Conservation (phyloP, 2,329 filamentous ascomycete genomes). For the Fusarium armeniacum region DNA sequence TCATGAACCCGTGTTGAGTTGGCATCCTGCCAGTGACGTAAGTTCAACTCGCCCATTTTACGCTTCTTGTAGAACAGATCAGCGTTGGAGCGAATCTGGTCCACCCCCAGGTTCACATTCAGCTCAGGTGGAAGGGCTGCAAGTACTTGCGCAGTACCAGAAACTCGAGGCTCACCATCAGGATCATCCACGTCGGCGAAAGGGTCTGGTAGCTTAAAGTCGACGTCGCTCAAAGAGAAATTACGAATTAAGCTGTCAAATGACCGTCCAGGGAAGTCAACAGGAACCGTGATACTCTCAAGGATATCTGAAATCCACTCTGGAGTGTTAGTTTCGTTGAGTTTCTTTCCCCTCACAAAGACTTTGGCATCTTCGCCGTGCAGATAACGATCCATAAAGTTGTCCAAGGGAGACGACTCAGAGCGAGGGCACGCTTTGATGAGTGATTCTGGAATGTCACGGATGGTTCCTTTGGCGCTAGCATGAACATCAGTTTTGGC, state of each 20-base stretch:
- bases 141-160: slow-evolving; percentile 84
- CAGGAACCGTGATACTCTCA: slow-evolving; percentile 83
- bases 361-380: slow-evolving; percentile 83
- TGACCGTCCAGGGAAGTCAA: slow-evolving; percentile 85
- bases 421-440: slow-evolving; percentile 81
- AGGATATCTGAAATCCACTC: slow-evolving; percentile 86
- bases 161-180: slow-evolving; percentile 81
- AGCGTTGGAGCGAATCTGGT: slow-evolving; percentile 79
- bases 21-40: slow-evolving; percentile 86
- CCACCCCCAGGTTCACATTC: slow-evolving; percentile 86
- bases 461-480: slow-evolving; percentile 79
- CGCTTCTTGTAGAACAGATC: slow-evolving; percentile 83
- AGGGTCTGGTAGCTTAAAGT: slow-evolving; percentile 87
- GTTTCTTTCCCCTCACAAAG: slow-evolving; percentile 83
- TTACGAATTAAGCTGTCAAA: slow-evolving; percentile 89
- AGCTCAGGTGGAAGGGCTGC: slow-evolving; percentile 86
- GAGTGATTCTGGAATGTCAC: slow-evolving; percentile 79
- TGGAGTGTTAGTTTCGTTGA: slow-evolving; percentile 77
- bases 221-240: slow-evolving; percentile 86
- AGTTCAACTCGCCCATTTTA: slow-evolving; percentile 84
- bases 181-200: slow-evolving; percentile 81
- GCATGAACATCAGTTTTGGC: slow-evolving; percentile 77
- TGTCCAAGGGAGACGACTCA: slow-evolving; percentile 85
- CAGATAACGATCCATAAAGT: slow-evolving; percentile 84
- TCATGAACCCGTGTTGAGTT: slow-evolving; percentile 78